These are phyloP conservation scores for Coemansia sp. DNA, from an alignment of 192 early-diverging fungal genomes.

Conservation along the genomic window DNA sequence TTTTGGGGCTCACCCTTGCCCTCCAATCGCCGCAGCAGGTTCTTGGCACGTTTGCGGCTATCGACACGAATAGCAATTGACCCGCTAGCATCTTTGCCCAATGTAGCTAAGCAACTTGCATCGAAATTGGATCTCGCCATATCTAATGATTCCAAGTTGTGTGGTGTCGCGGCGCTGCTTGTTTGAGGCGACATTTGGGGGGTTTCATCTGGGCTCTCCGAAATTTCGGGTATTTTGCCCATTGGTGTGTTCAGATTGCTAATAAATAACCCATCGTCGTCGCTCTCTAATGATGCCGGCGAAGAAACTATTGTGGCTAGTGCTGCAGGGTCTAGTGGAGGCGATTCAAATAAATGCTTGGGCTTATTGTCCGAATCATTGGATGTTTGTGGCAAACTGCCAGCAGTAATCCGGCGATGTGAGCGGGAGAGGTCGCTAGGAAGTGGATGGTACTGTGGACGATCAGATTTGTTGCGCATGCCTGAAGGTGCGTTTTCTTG, in stretches of 20 bases:
- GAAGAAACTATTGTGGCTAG: slow-evolving; percentile 7
- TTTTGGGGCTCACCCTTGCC: slow-evolving; percentile 9
- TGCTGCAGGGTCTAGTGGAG: slow-evolving; percentile 11
- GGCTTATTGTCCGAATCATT: not conserved
- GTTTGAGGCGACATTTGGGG: not conserved
- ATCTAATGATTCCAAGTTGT: not conserved
- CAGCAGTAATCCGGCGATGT: not conserved
- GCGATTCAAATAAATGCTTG: slow-evolving; percentile 6
- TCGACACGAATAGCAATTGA: slow-evolving; percentile 31
- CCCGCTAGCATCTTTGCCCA: slow-evolving; percentile 17
- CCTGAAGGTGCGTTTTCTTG: not conserved
- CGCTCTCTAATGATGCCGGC: slow-evolving; percentile 1
- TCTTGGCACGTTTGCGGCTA: slow-evolving; percentile 21
- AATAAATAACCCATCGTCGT: slow-evolving; percentile 8
- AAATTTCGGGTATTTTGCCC: not conserved
- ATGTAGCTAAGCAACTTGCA: slow-evolving; percentile 25
- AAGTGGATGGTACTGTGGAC: slow-evolving; percentile 8
- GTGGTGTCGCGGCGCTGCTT: not conserved
- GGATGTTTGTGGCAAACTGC: not conserved
- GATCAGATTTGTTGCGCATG: slow-evolving; percentile 8
- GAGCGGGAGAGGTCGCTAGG: slow-evolving; percentile 3
- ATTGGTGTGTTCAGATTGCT: not conserved
- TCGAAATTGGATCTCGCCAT: slow-evolving; percentile 33
- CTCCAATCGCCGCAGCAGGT: slow-evolving; percentile 23
- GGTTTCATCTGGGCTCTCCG: not conserved